Percentiles rank a stretch among this genome's conserved stretches.
phyloP scores from a whole-genome alignment of 163 green algal genomes.

The Scenedesmus sp. region DNA sequence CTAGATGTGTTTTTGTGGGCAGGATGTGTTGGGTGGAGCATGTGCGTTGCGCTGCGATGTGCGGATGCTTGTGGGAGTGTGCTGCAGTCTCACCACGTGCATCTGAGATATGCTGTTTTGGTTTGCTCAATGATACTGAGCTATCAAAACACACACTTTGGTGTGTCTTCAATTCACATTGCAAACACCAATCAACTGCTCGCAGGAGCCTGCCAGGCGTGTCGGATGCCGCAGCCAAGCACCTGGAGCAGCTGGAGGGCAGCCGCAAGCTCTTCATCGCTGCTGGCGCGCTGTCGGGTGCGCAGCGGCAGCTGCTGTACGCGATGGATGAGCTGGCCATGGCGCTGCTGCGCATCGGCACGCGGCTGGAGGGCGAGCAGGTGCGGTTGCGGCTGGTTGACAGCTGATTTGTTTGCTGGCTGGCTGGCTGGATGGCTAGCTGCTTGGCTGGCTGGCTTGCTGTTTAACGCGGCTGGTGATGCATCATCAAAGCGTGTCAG shows the following conservation, averaged over 20 bases:
- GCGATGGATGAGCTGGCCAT: constrained; percentile 93
- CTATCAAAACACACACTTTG: neutral
- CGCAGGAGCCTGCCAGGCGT: constrained; percentile 36
- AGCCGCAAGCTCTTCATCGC: constrained; percentile 71
- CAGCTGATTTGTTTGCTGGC: neutral
- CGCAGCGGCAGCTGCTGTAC: constrained; percentile 86
- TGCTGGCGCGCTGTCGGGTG: constrained; percentile 61
- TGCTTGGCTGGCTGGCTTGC: neutral
- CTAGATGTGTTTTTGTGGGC: neutral
- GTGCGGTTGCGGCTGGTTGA: neutral
- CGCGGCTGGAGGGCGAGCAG: constrained; percentile 68
- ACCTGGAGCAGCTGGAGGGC: constrained; percentile 74
- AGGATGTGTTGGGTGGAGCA: too few relatives aligned
- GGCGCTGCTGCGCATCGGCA: constrained; percentile 78
- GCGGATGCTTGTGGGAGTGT: neutral
- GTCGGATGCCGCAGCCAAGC: constrained; percentile 37
- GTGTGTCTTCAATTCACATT: neutral
- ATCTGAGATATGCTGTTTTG: too few relatives aligned
- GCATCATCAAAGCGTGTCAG: neutral
- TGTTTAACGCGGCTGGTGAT: neutral
- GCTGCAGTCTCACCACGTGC: neutral
- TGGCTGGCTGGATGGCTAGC: neutral
- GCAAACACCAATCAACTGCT: neutral
- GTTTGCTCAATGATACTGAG: neutral
- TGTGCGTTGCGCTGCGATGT: neutral